Evolutionary conservation across 306 rosid genomes (phyloP), one percentile per base, ranked within the genome.

Genomic region (Lagenaria siceraria): DNA sequence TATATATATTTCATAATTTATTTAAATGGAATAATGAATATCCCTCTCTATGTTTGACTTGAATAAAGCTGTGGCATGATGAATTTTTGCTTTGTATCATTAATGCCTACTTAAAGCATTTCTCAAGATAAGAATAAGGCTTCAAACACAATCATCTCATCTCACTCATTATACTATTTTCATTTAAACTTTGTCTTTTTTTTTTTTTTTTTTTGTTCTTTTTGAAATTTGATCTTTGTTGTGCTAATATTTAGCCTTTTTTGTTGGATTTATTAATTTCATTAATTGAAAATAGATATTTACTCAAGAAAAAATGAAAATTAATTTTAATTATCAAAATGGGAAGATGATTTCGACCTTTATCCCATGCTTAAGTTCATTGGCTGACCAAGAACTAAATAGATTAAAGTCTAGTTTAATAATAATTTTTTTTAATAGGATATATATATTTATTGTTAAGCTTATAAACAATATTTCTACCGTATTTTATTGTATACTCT

Each of bases 111-210:
- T 42, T 87, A 89, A 90, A 88, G 90, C 78, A 81, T 80, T 74
- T 78, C 10, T 85, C 84, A 84, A 85, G 86, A 84, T 85, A 85
- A 82, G 88, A 88, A 77, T 81, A 93, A 91, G 79, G 94, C 87
- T 90, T 87, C 83, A 82, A 88, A 81, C 94, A 86, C 85, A 91
- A 88, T 90, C 97, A 91, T 87, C 75, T 42, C 74, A 21, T 87
- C 65, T 82, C 65, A 75, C 76, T 71, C 86, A 77, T 85, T 88
- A 56, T 77, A 65, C 79, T 56, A 80, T 76, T 70, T 70, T 78
- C 72, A 46, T 9, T 13, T 21, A 38, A n/a, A 49, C 54, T 51
- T 46, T 29, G 2, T 63, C 3, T 24, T 46, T 11, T 55, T 51
- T 43, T 82, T 66, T 33, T 33, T 17, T 0, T 2, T n/a, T n/a